Conservation (phyloP, 805 yeast species). For the Metschnikowia amazonensis region DNA sequence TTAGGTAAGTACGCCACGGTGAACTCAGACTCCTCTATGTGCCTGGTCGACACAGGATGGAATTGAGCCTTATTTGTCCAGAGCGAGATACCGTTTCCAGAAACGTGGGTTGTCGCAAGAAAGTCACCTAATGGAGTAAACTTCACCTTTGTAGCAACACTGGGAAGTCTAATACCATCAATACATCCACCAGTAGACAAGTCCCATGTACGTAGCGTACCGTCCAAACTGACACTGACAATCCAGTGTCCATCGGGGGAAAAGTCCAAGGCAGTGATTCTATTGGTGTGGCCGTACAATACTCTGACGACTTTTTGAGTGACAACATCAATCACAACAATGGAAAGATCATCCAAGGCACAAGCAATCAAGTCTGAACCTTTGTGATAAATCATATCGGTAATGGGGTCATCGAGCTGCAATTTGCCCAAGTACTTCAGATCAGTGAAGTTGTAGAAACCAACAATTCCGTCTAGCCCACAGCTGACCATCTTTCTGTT, state of each 20-base stretch:
- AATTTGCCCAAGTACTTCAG: slow-evolving; percentile 65
- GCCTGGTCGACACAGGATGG: slow-evolving; percentile 68
- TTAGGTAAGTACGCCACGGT: slow-evolving; percentile 63
- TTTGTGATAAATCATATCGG: slow-evolving; percentile 71
- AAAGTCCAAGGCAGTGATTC: slow-evolving; percentile 84
- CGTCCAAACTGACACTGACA: slow-evolving; percentile 75
- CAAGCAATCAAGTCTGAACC: slow-evolving; percentile 82
- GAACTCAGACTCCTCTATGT: slow-evolving; percentile 73
- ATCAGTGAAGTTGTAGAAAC: slow-evolving; percentile 79
- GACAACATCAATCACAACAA: slow-evolving; percentile 75
- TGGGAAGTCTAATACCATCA: slow-evolving; percentile 77
- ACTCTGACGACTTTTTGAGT: slow-evolving; percentile 84
- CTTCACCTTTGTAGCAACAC: slow-evolving; percentile 75
- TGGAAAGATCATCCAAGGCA: slow-evolving; percentile 80
- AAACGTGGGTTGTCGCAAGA: slow-evolving; percentile 88
- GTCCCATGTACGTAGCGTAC: slow-evolving; percentile 94
- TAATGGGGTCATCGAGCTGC: slow-evolving; percentile 70
- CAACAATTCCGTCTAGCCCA: slow-evolving; percentile 86
- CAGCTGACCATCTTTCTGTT: slow-evolving; percentile 81
- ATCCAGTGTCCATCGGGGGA: slow-evolving; percentile 96
- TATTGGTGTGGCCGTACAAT: slow-evolving; percentile 82
- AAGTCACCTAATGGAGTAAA: slow-evolving; percentile 86
- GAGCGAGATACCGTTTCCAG: slow-evolving; percentile 81
- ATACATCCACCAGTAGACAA: slow-evolving; percentile 95
- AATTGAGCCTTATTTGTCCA: slow-evolving; percentile 94